These are phyloP conservation scores for Irineochytrium annulatum DNA, from an alignment of 192 early-diverging fungal species.

Conservation along the genomic window DNA sequence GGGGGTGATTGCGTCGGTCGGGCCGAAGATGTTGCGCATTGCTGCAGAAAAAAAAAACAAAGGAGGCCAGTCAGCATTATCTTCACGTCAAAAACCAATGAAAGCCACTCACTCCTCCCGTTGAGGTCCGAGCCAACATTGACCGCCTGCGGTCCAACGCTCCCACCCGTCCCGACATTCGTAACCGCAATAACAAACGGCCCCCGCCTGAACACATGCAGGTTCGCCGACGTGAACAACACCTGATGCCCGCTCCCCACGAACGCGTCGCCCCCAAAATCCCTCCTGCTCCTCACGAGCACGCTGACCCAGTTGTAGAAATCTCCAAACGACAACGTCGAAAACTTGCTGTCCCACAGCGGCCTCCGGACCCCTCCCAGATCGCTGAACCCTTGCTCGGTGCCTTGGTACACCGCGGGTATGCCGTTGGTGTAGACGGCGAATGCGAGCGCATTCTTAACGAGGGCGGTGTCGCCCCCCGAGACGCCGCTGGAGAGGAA, in stretches of 20 bases:
- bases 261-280: not conserved
- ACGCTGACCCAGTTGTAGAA: constrained; percentile 1
- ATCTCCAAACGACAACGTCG: not conserved
- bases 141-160: not conserved
- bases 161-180: constrained; percentile 9
- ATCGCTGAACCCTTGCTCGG: constrained; percentile 24
- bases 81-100: not conserved
- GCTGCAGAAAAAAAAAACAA: not conserved
- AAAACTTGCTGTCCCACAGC: constrained; percentile 23
- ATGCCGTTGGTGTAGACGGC: constrained; percentile 16
- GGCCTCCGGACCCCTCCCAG: constrained; percentile 23
- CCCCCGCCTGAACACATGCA: constrained; percentile 4
- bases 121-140: not conserved
- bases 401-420: constrained; percentile 27
- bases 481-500: constrained; percentile 15
- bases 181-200: constrained; percentile 17
- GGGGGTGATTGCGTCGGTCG: not conserved
- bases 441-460: constrained; percentile 23
- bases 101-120: not conserved
- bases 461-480: constrained; percentile 20
- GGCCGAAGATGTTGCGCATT: not conserved
- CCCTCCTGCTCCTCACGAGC: constrained; percentile 3
- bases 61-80: not conserved
- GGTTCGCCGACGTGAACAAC: no score
- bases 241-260: not conserved